A percentile compares a stretch with the other conserved stretches of the same genome.
Conservation (phyloP, 805 yeast genomes). For the Candida saitoana region DNA sequence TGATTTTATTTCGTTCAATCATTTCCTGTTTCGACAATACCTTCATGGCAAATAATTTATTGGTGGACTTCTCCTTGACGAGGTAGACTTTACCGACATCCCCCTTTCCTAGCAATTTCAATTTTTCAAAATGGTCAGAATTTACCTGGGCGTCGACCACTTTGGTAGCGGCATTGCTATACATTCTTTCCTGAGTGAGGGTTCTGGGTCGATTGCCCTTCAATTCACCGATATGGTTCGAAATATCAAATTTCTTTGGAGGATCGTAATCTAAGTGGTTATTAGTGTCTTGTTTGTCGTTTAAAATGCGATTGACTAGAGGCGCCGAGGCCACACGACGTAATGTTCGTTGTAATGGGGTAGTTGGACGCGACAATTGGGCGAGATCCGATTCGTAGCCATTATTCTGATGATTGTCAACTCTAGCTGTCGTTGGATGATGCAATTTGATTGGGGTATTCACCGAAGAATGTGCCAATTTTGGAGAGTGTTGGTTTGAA, state of each 20-base stretch:
- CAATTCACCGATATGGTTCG: conserved; percentile 43
- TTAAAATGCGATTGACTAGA: conserved; percentile 40
- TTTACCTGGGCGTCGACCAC: conserved; percentile 75
- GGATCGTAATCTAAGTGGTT: not conserved
- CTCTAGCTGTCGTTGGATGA: not conserved
- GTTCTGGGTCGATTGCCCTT: conserved; percentile 36
- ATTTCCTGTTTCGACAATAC: conserved; percentile 85
- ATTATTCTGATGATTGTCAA: conserved; percentile 9
- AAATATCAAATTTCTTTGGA: conserved; percentile 42
- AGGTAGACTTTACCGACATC: conserved; percentile 96
- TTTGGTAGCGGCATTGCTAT: conserved; percentile 71
- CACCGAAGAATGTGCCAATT: not conserved
- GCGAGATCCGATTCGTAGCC: conserved; percentile 10
- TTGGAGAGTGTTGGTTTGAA: not conserved
- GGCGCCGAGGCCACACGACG: conserved; percentile 88
- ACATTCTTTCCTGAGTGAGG: conserved; percentile 50
- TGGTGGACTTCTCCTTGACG: conserved; percentile 75
- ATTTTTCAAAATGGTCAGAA: conserved; percentile 83
- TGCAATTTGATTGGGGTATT: not conserved
- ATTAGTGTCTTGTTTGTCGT: conserved; percentile 13
- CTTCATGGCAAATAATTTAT: conserved; percentile 86
- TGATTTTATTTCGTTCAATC: conserved; percentile 92
- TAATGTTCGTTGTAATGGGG: conserved; percentile 30
- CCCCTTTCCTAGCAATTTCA: conserved; percentile 90
- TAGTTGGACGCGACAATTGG: conserved; percentile 10